Percentiles rank a stretch among this genome's conserved stretches.
Evolutionary conservation across 345 rosid species (phyloP).

Genomic region (Bruguiera sexangula): DNA sequence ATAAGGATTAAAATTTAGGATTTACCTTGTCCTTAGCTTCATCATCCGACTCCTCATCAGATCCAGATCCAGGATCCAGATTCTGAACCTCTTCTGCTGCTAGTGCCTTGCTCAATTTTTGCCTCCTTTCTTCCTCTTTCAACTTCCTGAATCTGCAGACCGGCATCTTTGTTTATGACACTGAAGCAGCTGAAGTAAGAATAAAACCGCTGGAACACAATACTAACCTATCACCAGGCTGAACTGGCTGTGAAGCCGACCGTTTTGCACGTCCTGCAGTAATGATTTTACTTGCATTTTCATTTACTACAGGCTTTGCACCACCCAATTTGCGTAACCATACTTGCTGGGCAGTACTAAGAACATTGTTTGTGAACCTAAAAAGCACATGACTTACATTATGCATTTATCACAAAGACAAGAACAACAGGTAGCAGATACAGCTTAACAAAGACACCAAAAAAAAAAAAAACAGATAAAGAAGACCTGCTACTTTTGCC

Average conservation of each 20-base stretch:
- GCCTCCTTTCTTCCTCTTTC: conserved; percentile 67
- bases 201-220: neutral
- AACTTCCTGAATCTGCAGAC: conserved; percentile 67
- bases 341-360: conserved; percentile 95
- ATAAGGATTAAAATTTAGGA: conserved; percentile 6
- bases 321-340: conserved; percentile 97
- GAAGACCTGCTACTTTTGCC: neutral
- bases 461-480: neutral
- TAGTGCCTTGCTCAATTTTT: conserved; percentile 52
- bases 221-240: conserved; percentile 66
- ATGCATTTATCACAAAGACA: conserved; percentile 1
- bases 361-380: conserved; percentile 93
- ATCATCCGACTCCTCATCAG: conserved; percentile 59
- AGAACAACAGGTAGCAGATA: neutral
- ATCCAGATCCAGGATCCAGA: conserved; percentile 42
- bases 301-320: conserved; percentile 75
- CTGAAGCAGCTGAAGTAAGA: conserved; percentile 7
- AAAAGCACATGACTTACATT: conserved; percentile 13
- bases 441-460: neutral
- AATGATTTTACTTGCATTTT: conserved; percentile 79
- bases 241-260: conserved; percentile 65
- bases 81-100: conserved; percentile 42
- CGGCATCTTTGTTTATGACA: conserved; percentile 16
- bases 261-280: conserved; percentile 94
- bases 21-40: conserved; percentile 50